Base-by-base conservation (phyloP, 495 filamentous ascomycete genomes). In the Annulohypoxylon stygium region DNA sequence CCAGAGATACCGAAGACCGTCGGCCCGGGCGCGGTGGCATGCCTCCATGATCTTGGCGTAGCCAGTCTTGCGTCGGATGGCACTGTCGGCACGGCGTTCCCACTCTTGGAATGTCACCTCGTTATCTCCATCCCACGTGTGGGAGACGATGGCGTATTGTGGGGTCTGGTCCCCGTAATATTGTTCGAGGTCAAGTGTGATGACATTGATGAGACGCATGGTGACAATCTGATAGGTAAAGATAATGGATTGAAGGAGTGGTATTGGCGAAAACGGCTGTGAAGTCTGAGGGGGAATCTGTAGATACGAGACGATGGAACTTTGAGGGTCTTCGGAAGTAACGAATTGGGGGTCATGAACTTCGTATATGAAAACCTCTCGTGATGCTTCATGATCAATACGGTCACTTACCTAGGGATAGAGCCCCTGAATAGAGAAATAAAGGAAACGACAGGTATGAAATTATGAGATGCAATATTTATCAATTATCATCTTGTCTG, bases 161-260 rank as follows among this genome's bases (percentile, higher is more conserved):
- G 82, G 83, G 10, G 73, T 67, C 5, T 70, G 7, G 45, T 23
- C 26, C 12, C 71, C 70, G 41, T 78, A 67, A 45, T 84, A 85
- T 58, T 82, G 78, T 25, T 77, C 36, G 10, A 86, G 71, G 36
- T 78, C 61, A 4, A 81, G 74, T 6, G 80, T 84, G 5, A 75
- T 74, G 36, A 81, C 78, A 59, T 86, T 70, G 58, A 86, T 82
- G 26, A 86, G 75, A 30, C 82, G 81, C 84, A 85, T 86, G 11
- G 30, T 65, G 60, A 58, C 2, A 6, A 39, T 4, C 25, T 5
- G 26, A 58, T 8, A 34, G 41, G 11, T 57, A 12, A 36, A 41
- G 39, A 23, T 16, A 11, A 41, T 48, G 33, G 36, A 37, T 18
- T 25, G 30, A 51, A 23, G 30, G 23, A 33, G 34, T 7, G 0